Conservation (phyloP, 2,329 filamentous ascomycete genomes). For the Colletotrichum tamarilloi region DNA sequence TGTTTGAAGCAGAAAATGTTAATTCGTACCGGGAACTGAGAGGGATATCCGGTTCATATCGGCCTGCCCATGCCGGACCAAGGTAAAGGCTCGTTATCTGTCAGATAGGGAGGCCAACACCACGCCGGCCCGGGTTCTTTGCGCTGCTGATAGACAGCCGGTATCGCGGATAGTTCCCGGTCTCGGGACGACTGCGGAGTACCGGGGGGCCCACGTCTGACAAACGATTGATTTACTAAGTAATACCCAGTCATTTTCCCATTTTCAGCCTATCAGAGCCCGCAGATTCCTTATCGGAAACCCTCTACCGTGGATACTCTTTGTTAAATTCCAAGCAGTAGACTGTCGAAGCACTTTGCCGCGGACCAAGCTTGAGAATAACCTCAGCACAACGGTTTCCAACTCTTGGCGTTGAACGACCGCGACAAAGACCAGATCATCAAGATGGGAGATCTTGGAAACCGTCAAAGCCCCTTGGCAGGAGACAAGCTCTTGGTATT, state of each 20-base stretch:
- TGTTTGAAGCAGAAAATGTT: not conserved
- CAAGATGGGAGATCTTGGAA: constrained; percentile 15
- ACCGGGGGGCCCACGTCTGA: not conserved
- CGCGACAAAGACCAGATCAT: not conserved
- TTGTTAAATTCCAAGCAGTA: not conserved
- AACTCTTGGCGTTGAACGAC: not conserved
- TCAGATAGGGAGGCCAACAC: not conserved
- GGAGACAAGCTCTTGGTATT: constrained; percentile 54
- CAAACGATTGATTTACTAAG: not conserved
- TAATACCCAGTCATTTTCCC: not conserved
- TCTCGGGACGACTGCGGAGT: constrained; percentile 5
- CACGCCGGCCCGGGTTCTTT: not conserved
- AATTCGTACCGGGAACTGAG: not conserved
- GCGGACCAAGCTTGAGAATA: not conserved
- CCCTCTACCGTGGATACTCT: not conserved
- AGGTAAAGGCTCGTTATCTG: not conserved
- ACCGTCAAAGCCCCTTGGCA: constrained; percentile 38
- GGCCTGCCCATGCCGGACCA: not conserved
- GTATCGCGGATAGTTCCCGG: constrained; percentile 1
- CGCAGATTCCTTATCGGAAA: not conserved
- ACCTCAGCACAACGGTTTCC: not conserved
- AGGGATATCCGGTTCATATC: not conserved
- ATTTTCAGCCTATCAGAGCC: not conserved
- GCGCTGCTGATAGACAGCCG: not conserved
- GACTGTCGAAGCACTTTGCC: not conserved